Evolutionary conservation across 805 yeast genomes (phyloP), one percentile per base, ranked within the genome.

Genomic region (Wickerhamiella allomyrinae): DNA sequence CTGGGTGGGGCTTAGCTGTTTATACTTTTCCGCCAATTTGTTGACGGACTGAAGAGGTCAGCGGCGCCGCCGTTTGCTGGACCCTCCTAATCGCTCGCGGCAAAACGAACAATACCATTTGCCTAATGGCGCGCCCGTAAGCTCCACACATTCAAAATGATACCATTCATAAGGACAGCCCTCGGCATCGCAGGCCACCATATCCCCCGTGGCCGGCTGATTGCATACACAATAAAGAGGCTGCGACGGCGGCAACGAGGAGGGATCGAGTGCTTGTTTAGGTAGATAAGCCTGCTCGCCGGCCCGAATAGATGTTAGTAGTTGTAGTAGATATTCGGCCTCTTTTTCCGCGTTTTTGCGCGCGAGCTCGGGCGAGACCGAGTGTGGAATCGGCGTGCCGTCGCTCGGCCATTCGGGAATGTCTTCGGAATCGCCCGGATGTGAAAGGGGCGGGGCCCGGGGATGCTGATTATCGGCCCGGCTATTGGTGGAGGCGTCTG

Each of bases 161-260:
- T 82, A 87, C 97, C 97, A 87, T 60, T 87, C 95, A 43, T 79
- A 69, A 54, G 73, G 65, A 61, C 96, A 87, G 29, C 73, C 69
- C 2, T 68, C 68, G 51, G 83, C 75, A 57, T 87, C 96, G 60
- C 97, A 89, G 0, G 89, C 95, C 47, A 89, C 71, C 97, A 89
- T 89, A 41, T 73, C 74, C 1, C 96, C 96, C 42, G 54, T 61
- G 6, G 74, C 66, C 1, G 61, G 63, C 4, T 61, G 59, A 5
- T 63, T 56, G 46, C 81, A 75, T 11, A 62, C 40, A 48, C 80
- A 75, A 49, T 71, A 75, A 3, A 27, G 31, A 14, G 17, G 17
- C 8, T 27, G 17, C 5, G 31, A 7, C 3, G 31, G 31, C 8
- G 5, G 7, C 8, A 4, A n/a, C 3, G 31, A 27, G 15, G 5